Evolutionary conservation across 257 asterid genomes (phyloP).

Genomic region (Capsicum baccatum): DNA sequence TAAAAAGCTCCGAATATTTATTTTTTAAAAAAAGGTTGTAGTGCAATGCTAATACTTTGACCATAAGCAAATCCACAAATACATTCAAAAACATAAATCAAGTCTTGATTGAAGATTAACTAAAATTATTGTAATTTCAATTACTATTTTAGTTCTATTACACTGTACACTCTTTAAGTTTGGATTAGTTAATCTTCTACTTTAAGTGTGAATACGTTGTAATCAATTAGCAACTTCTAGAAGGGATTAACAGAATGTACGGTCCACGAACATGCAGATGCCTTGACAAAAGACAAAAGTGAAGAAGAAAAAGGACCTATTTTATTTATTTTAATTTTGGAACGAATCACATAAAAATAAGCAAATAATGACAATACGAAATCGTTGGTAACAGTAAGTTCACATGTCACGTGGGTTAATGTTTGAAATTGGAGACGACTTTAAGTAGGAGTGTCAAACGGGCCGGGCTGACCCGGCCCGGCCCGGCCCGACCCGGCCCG

Average conservation of each 20-base stretch:
- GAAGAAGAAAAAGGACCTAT: neutral
- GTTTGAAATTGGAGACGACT: neutral
- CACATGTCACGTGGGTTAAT: constrained; percentile 24
- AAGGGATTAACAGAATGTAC: constrained; percentile 19
- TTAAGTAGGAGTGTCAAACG: too few relatives aligned
- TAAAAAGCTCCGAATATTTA: too few relatives aligned
- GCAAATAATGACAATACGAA: neutral
- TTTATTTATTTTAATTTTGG: neutral
- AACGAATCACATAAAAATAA: neutral
- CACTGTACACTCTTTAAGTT: neutral
- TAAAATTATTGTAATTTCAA: neutral
- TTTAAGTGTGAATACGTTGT: neutral
- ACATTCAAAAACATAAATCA: neutral
- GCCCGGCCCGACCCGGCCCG: too few relatives aligned
- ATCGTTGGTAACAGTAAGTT: constrained; percentile 15
- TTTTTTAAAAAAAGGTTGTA: too few relatives aligned
- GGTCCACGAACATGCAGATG: constrained; percentile 12
- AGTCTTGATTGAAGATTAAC: neutral
- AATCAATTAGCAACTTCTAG: neutral
- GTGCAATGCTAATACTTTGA: neutral
- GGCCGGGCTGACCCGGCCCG: too few relatives aligned
- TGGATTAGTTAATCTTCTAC: neutral
- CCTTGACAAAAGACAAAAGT: constrained; percentile 22
- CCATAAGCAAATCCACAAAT: constrained; percentile 17
- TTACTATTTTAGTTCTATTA: neutral